Conservation (phyloP, 495 filamentous ascomycete species). For the Aspergillus wentii region DNA sequence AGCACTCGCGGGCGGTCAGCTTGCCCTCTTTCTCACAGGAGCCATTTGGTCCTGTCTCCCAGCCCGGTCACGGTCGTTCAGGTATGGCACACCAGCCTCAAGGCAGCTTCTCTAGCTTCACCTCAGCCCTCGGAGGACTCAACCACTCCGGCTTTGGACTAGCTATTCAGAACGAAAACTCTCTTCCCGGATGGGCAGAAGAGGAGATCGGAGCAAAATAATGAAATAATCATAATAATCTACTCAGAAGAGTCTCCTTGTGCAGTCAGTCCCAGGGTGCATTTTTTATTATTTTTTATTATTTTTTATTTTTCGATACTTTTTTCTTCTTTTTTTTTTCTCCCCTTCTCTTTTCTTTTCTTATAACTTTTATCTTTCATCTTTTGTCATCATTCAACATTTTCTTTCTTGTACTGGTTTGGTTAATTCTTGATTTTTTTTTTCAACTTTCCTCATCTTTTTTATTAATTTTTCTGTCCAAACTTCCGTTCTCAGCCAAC, state of each 20-base stretch:
- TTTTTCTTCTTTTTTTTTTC: slow-evolving; percentile 10
- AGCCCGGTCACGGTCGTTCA: slow-evolving; percentile 38
- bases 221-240: slow-evolving; percentile 12
- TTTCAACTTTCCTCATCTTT: too few relatives aligned
- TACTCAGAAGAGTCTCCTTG: slow-evolving; percentile 9
- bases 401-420: slow-evolving; percentile 15
- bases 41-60: slow-evolving; percentile 44
- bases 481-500: slow-evolving; percentile 9
- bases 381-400: slow-evolving; percentile 12
- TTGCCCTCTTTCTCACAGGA: slow-evolving; percentile 69
- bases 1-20: slow-evolving; percentile 81
- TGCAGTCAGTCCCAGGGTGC: slow-evolving; percentile 16
- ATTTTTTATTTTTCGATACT: slow-evolving; percentile 9
- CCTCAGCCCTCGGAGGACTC: slow-evolving; percentile 51
- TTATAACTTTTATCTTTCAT: slow-evolving; percentile 3
- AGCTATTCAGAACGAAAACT: slow-evolving; percentile 58
- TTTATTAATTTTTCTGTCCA: too few relatives aligned
- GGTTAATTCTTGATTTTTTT: slow-evolving; percentile 10
- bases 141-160: slow-evolving; percentile 57
- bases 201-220: slow-evolving; percentile 56
- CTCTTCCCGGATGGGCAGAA: slow-evolving; percentile 63
- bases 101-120: slow-evolving; percentile 53
- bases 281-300: slow-evolving; percentile 17
- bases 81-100: slow-evolving; percentile 49
- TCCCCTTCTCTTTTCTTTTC: slow-evolving; percentile 22